phyloP scores from a whole-genome alignment of 306 rosid species.

The Mimosa bimucronata region DNA sequence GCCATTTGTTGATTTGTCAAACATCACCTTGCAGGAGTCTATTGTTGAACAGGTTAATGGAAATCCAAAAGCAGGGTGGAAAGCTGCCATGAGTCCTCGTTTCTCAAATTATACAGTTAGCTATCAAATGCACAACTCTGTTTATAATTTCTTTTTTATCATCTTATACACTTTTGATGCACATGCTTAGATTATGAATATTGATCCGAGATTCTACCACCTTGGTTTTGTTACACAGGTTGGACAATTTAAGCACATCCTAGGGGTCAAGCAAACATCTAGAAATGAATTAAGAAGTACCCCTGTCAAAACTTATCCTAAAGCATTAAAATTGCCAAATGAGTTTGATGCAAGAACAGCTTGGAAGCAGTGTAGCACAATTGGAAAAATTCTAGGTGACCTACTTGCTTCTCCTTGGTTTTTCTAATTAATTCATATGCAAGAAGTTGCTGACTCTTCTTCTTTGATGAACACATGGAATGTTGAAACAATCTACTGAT shows the following conservation, averaged over 20 bases:
- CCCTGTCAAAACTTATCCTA: conserved; percentile 61
- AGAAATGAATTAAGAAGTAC: conserved; percentile 47
- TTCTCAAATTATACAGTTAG: conserved; percentile 79
- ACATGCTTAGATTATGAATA: conserved; percentile 6
- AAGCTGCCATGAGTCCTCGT: conserved; percentile 75
- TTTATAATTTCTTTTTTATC: background rate
- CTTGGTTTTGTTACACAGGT: conserved; percentile 57
- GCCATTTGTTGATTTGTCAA: conserved; percentile 16
- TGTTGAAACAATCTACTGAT: conserved; percentile 47
- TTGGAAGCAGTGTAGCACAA: conserved; percentile 79
- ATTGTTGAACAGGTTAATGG: conserved; percentile 66
- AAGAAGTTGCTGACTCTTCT: conserved; percentile 48
- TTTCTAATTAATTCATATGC: conserved; percentile 19
- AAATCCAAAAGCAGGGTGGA: conserved; percentile 86
- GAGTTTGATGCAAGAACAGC: conserved; percentile 87
- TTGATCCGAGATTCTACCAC: conserved; percentile 2
- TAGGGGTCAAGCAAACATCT: conserved; percentile 79
- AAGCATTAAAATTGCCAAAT: conserved; percentile 66
- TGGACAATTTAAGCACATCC: conserved; percentile 81
- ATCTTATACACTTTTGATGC: conserved; percentile 19
- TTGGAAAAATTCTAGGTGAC: conserved; percentile 84
- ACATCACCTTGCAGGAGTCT: conserved; percentile 62
- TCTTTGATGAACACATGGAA: conserved; percentile 35
- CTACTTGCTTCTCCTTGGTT: conserved; percentile 26
- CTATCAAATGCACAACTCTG: conserved; percentile 3